Conservation (phyloP, 176 grass and related monocot genomes). For the Echinochloa phyllopogon region DNA sequence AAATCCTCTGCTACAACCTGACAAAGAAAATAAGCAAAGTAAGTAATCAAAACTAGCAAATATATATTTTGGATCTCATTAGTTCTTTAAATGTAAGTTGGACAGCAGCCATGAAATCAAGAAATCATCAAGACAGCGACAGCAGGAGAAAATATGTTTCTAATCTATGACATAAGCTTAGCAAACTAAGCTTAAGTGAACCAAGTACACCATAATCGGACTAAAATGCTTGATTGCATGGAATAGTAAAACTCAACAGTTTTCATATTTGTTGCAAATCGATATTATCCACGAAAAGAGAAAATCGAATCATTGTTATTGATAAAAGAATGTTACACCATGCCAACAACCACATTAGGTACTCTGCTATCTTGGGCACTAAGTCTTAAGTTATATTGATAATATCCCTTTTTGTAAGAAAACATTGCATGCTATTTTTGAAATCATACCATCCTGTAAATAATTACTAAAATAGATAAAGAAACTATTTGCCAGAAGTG, state of each 20-base stretch:
- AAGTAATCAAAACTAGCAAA: slow-evolving; percentile 13
- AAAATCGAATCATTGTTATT: slow-evolving; percentile 1
- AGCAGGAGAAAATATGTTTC: background rate
- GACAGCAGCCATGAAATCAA: slow-evolving; percentile 11
- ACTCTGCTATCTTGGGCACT: slow-evolving; percentile 8
- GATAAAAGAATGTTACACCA: slow-evolving; percentile 16
- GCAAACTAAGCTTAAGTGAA: slow-evolving; percentile 6
- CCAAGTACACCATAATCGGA: background rate
- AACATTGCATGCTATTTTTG: background rate
- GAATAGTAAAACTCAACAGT: slow-evolving; percentile 18
- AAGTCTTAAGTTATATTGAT: slow-evolving; percentile 8
- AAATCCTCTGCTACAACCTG: slow-evolving; percentile 91
- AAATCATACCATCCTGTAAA: slow-evolving; percentile 25
- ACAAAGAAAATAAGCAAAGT: slow-evolving; percentile 28
- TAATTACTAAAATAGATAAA: background rate
- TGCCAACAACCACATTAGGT: background rate
- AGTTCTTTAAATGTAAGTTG: background rate
- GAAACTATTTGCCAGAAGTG: slow-evolving; percentile 23
- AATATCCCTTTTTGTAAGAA: background rate
- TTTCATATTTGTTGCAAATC: slow-evolving; percentile 9
- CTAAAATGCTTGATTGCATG: slow-evolving; percentile 15
- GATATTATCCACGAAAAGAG: slow-evolving; percentile 16
- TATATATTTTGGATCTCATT: background rate
- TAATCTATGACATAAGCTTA: background rate
- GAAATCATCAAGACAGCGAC: slow-evolving; percentile 2